Percentiles rank a stretch among this genome's conserved stretches.
Conservation (phyloP, 2,329 filamentous ascomycete species). For the Davidsoniella neocaledoniae region DNA sequence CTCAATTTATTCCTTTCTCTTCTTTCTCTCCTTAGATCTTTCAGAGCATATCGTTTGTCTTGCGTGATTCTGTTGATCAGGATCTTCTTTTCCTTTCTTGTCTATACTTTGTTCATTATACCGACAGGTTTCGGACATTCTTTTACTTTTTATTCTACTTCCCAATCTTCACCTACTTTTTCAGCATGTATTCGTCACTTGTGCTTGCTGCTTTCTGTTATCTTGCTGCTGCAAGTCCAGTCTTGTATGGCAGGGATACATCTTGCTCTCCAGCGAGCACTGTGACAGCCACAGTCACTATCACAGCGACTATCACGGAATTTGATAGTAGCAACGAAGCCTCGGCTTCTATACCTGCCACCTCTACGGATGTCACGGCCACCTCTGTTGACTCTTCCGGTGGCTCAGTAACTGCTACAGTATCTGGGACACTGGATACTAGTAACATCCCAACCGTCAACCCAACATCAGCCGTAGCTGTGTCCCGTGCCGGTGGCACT, state of each 20-base stretch:
- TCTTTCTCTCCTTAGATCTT: not conserved
- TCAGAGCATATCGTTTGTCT: too few species aligned
- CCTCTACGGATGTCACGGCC: not conserved
- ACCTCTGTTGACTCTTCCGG: not conserved
- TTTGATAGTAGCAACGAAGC: not conserved
- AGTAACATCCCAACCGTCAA: slow-evolving; percentile 20
- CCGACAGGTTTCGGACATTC: not conserved
- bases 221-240: slow-evolving; percentile 17
- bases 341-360: not conserved
- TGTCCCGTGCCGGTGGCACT: slow-evolving; percentile 32
- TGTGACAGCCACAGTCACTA: slow-evolving; percentile 1
- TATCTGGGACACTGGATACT: slow-evolving; percentile 5
- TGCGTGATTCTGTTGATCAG: not conserved
- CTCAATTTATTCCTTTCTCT: not conserved
- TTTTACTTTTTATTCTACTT: not conserved
- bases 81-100: not conserved
- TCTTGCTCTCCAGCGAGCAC: slow-evolving; percentile 1
- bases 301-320: slow-evolving; percentile 3
- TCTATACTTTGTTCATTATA: not conserved
- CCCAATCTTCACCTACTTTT: not conserved
- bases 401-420: slow-evolving; percentile 1
- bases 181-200: not conserved
- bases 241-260: slow-evolving; percentile 5
- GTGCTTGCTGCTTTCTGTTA: slow-evolving; percentile 4
- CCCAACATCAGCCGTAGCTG: slow-evolving; percentile 27